Evolutionary conservation across 345 rosid species (phyloP), one percentile per base, ranked within the genome.

Genomic region (Erucastrum elatum): DNA sequence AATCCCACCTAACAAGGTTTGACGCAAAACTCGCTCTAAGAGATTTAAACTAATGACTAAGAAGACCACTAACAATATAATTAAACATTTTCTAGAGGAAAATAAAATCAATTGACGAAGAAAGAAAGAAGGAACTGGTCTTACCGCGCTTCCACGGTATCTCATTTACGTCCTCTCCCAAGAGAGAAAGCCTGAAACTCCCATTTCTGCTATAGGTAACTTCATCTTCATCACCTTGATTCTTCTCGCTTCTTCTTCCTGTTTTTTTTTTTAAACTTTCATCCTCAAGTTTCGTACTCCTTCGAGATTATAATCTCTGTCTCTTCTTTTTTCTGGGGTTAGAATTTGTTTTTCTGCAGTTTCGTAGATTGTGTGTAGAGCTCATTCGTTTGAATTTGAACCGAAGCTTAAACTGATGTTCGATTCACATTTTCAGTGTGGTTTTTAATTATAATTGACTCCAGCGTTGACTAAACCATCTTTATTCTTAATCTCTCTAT

Each of bases 1-100:
- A 64, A 49, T 16, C 69, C 41, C 56, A 79, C 82, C 82, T 61
- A 74, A 79, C 78, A 68, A 79, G 30, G 58, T 68, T 79, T 79
- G 82, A 74, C 75, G 65, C 12, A 3, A 60, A 1, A 60, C 69
- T 66, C 59, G 6, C 35, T 17, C 27, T n/a, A 68, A 2, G 4
- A 29, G 26, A 5, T 39, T 27, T 46, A 13, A 16, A 39, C 2
- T 7, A 12, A 34, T 5, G 31, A 66, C 37, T 35, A 27, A n/a
- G 53, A 1, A 30, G 78, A 75, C 58, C 65, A 56, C 41, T 53
- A 53, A 53, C 26, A 53, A 16, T 16, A 53, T 53, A 53, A 16
- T 6, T 53, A 53, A 53, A n/a, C 10, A 16, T 16, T 53, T 59
- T 58, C 21, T 0, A 49, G 66, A 16, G 5, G 13, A 64, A 60